Base-by-base conservation (phyloP, 2,329 filamentous ascomycete species). In the Alternaria tenuissima region DNA sequence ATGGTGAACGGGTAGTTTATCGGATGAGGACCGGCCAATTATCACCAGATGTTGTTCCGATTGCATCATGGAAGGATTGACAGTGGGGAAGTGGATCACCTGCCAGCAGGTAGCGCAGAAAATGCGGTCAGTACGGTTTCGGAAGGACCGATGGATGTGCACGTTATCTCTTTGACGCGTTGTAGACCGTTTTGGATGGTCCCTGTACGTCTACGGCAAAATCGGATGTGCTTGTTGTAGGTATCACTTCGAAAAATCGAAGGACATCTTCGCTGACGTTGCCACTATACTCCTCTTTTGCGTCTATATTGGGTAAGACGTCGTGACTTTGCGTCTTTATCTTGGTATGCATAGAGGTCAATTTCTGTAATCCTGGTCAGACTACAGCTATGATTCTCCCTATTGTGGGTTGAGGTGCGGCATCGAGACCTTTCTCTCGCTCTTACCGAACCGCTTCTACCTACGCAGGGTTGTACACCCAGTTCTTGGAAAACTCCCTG, bases 61-160 rank as follows among this genome's bases (percentile, higher is more conserved):
- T 28, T 3, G 28, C 34, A 16, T 38, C 20, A 24, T 38, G 41
- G 7, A 11, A 52, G 20, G 26, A 28, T 39, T 38, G 12, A 30
- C 32, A 41, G 41, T 41, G 53, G 46, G 41, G 46, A 46, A 56
- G 46, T 47, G 32, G 41, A 51, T 60, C 53, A 18, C 8, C 12
- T 49, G 32, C 24, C 26, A 28, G 39, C 39, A 38, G 8, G 36
- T 38, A 42, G 57, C 53, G 53, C 46, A 47, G 20, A 43, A 39
- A 39, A 12, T 52, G 57, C 41, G 41, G 41, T 57, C 46, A 57
- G 53, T 11, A 47, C 34, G 24, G 14, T 52, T 57, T 46, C 24
- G 39, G 32, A n/a, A 36, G 16, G 42, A 11, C 36, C 14, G 28
- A 55, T 48, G 43, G 34, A 14, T 34, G n/a, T 47, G 32, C 24